Evolutionary conservation across 352 stramenopile species (phyloP), one percentile per base, ranked within the genome.

Genomic region (Pythium aquatile): DNA sequence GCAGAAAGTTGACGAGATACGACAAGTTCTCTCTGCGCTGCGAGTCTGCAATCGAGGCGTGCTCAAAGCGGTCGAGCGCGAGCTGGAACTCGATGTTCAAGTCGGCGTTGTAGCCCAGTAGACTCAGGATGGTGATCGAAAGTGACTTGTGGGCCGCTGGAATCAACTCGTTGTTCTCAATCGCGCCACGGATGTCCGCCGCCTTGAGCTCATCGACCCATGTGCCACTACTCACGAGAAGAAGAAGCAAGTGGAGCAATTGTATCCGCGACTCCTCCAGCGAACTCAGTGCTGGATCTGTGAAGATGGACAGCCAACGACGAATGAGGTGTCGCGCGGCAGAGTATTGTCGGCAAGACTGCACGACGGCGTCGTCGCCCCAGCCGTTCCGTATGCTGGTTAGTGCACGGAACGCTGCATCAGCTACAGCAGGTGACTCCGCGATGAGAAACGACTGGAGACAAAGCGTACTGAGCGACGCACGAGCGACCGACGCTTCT

Each of bases 91-190:
- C 84, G 29, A 75, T 75, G 35, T 88, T 90, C 9, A 93, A 61
- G 59, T 93, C 81, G 0, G 81, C 68, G 17, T 80, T 90, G 65
- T 88, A 93, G 0, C 84, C 84, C 1, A 93, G 69, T 33, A 93
- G 63, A 33, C 79, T 79, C 11, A 93, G 54, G 24, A 93, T 77
- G 7, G 84, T 75, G 1, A 90, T 77, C 10, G 75, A 70, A 8
- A 90, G 57, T 5, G 79, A 68, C 49, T 93, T 91, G 56, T 89
- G 77, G 3, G 70, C 69, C 0, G 73, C 59, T 0, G 66, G 62
- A 24, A 88, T 80, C 24, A 81, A 65, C 35, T 80, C 70, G 46
- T 91, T 89, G 44, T 77, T 81, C 49, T 91, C 84, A 32, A 93
- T 80, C 1, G 72, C 66, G 24, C 52, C 72, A 26, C 81, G 79